Evolutionary conservation across 192 early-diverging fungal species (phyloP).

Genomic region (Coemansia sp.): DNA sequence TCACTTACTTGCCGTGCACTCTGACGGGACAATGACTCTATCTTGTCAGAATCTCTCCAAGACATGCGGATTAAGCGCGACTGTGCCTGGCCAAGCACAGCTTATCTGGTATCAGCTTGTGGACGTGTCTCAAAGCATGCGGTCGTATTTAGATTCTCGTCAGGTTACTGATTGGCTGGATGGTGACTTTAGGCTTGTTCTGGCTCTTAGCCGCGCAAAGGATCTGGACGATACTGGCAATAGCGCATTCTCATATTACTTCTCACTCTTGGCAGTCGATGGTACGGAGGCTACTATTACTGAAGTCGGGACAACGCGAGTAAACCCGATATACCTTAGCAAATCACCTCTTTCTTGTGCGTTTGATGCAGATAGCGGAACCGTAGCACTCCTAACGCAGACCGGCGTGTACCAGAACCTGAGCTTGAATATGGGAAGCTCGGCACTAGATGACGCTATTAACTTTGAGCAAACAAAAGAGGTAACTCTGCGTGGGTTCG

Average conservation of each 20-base stretch:
- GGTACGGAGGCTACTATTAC: slow-evolving; percentile 24
- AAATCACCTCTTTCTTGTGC: slow-evolving; percentile 45
- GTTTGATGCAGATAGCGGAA: slow-evolving; percentile 48
- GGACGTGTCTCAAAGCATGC: slow-evolving; percentile 51
- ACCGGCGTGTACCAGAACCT: slow-evolving; percentile 42
- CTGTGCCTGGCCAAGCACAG: slow-evolving; percentile 14
- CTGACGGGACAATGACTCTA: slow-evolving; percentile 36
- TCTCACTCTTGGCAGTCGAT: slow-evolving; percentile 35
- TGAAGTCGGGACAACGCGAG: slow-evolving; percentile 48
- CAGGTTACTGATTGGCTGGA: slow-evolving; percentile 50
- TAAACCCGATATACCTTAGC: slow-evolving; percentile 31
- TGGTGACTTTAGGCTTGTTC: slow-evolving; percentile 31
- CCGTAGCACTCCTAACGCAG: slow-evolving; percentile 36
- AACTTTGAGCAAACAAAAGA: slow-evolving; percentile 33
- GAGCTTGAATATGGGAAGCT: slow-evolving; percentile 30
- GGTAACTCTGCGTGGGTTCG: slow-evolving; percentile 49
- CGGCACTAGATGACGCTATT: slow-evolving; percentile 49
- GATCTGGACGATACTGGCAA: slow-evolving; percentile 17
- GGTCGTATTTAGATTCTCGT: slow-evolving; percentile 52
- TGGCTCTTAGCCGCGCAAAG: slow-evolving; percentile 18
- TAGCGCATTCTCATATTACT: slow-evolving; percentile 18
- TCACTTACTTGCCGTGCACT: slow-evolving; percentile 39
- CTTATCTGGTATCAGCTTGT: slow-evolving; percentile 49
- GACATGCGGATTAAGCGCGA: slow-evolving; percentile 7
- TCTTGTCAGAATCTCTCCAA: slow-evolving; percentile 17